Evolutionary conservation across 163 green algal genomes (phyloP), one percentile per base, ranked within the genome.

Genomic region (Prototheca cutis): DNA sequence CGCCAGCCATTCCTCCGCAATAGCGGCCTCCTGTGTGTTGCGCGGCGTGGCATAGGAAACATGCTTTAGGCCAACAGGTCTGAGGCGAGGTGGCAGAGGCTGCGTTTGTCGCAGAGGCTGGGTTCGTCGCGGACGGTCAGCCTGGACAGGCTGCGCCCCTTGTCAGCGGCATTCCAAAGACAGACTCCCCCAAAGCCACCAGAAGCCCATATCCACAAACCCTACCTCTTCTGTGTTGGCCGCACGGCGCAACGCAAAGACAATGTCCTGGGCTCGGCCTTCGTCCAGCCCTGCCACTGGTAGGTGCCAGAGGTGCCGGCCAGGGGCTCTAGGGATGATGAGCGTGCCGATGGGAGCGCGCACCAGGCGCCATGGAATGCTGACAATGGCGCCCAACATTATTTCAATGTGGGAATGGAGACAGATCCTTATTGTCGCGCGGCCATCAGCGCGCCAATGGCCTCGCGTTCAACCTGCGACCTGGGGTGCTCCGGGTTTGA

Each of bases 1-100:
- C 3, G 40, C 39, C 23, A 81, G 63, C 76, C 76, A 83, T 4
- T 55, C 45, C 4, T 66, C 55, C 15, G 59, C 69, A 5, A 71
- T 48, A 4, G 24, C 31, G 30, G 67, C 61, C 55, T 70, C 63
- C 63, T 70, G 63, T 48, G 53, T 10, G 36, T 45, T n/a, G n/a
- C n/a, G n/a, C n/a, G n/a, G n/a, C n/a, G n/a, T n/a, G n/a, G n/a
- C n/a, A n/a, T n/a, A n/a, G n/a, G n/a, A n/a, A n/a, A n/a, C n/a
- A n/a, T n/a, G n/a, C n/a, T n/a, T n/a, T n/a, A n/a, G n/a, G n/a
- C n/a, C n/a, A n/a, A n/a, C n/a, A n/a, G n/a, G n/a, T n/a, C n/a
- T n/a, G n/a, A n/a, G n/a, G n/a, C n/a, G n/a, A n/a, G n/a, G n/a
- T n/a, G n/a, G n/a, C n/a, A n/a, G n/a, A n/a, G n/a, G n/a, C n/a